These are phyloP conservation scores for Drechslera avenae DNA, from an alignment of 2,329 filamentous ascomycete species.

Conservation along the genomic window DNA sequence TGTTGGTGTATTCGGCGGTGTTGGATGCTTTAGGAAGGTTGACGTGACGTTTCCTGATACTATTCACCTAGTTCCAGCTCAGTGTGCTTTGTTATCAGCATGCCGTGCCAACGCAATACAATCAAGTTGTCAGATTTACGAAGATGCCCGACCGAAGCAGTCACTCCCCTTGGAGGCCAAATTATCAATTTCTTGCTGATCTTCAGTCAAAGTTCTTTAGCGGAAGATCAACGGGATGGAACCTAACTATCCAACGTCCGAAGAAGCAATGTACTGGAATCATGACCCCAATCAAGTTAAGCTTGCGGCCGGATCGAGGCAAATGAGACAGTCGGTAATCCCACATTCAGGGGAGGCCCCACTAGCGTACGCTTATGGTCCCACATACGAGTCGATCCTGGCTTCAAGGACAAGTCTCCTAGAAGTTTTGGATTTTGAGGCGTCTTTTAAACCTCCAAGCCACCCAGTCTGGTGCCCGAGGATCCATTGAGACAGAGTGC, in stretches of 20 bases:
- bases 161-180: background rate
- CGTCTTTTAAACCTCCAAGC: background rate
- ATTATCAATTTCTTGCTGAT: background rate
- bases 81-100: too few relatives aligned
- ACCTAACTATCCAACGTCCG: conserved; percentile 4
- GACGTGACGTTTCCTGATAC: conserved; percentile 5
- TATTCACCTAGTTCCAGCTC: background rate
- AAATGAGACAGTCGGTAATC: conserved; percentile 12
- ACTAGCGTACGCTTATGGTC: conserved; percentile 32
- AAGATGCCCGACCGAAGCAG: too few relatives aligned
- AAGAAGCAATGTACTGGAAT: conserved; percentile 15
- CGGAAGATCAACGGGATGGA: conserved; percentile 1
- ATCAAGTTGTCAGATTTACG: too few relatives aligned
- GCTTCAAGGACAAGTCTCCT: conserved; percentile 15
- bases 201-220: background rate
- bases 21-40: conserved; percentile 27
- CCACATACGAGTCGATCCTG: conserved; percentile 31
- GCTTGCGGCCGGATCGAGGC: conserved; percentile 4
- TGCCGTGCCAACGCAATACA: too few relatives aligned
- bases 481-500: background rate
- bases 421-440: conserved; percentile 9
- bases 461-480: background rate
- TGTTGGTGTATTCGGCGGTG: conserved; percentile 39
- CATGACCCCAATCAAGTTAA: conserved; percentile 1
- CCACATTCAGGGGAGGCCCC: conserved; percentile 26